Evolutionary conservation across 2,329 filamentous ascomycete genomes (phyloP).

Genomic region (Botrytis byssoidea): DNA sequence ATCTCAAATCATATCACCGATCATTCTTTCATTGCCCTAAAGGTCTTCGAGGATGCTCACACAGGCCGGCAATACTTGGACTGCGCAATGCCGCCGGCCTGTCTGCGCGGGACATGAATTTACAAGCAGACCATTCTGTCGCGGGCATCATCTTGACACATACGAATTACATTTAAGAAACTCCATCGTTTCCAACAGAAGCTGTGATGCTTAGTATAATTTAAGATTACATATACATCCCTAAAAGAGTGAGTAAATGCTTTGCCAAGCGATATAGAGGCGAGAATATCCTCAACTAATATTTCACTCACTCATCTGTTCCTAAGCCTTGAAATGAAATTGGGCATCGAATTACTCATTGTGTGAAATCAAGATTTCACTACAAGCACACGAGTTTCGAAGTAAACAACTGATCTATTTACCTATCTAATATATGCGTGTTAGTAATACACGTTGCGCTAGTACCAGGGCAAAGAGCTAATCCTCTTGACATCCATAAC

Average conservation of each 20-base stretch:
- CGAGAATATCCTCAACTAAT: not conserved
- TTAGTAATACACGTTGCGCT: too few species aligned
- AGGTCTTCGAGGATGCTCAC: not conserved
- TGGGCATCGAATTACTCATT: not conserved
- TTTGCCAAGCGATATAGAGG: not conserved
- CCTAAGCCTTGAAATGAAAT: not conserved
- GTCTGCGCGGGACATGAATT: not conserved
- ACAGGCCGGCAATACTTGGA: not conserved
- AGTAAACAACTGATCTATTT: too few species aligned
- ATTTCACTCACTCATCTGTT: not conserved
- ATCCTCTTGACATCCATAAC: not conserved
- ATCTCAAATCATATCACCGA: not conserved
- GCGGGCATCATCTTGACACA: not conserved
- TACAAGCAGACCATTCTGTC: not conserved
- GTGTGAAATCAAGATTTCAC: not conserved
- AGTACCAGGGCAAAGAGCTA: too few species aligned
- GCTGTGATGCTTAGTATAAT: not conserved
- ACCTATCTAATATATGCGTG: too few species aligned
- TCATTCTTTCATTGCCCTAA: not conserved
- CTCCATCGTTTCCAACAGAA: not conserved
- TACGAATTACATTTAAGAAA: not conserved
- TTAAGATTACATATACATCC: not conserved
- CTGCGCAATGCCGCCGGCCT: not conserved
- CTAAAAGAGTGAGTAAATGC: not conserved
- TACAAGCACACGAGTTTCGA: rapidly evolving